Evolutionary conservation across 768 basidiomycete genomes (phyloP).

Genomic region (Termitomyces eurrhizus): DNA sequence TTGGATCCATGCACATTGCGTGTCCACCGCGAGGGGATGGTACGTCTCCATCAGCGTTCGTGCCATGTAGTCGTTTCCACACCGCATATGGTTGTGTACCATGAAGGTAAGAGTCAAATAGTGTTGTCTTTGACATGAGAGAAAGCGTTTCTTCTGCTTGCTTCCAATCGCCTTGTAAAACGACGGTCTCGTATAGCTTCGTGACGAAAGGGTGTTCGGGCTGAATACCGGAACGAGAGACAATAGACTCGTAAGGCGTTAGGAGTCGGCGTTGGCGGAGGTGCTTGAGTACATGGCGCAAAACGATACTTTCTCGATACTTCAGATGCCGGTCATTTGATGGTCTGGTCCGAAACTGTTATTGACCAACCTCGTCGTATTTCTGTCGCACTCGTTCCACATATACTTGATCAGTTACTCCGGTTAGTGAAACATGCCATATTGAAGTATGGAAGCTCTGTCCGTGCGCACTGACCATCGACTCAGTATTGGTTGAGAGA

Average conservation of each 20-base stretch:
- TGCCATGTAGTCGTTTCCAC: slow-evolving; percentile 58
- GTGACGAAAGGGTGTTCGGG: slow-evolving; percentile 73
- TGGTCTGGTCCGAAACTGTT: slow-evolving; percentile 2
- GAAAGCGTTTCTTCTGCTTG: slow-evolving; percentile 52
- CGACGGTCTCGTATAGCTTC: slow-evolving; percentile 56
- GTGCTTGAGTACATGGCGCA: slow-evolving; percentile 71
- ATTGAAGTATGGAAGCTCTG: slow-evolving; percentile 76
- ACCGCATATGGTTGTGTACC: slow-evolving; percentile 54
- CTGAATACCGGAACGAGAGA: slow-evolving; percentile 48
- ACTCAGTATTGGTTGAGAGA: background rate
- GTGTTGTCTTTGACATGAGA: slow-evolving; percentile 44
- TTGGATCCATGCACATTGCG: slow-evolving; percentile 74
- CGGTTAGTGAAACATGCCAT: slow-evolving; percentile 66
- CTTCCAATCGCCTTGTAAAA: slow-evolving; percentile 63
- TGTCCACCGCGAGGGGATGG: slow-evolving; percentile 74
- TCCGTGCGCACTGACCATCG: slow-evolving; percentile 52
- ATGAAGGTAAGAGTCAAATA: slow-evolving; percentile 60
- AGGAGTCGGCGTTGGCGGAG: slow-evolving; percentile 73
- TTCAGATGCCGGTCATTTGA: slow-evolving; percentile 24
- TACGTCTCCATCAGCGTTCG: slow-evolving; percentile 61
- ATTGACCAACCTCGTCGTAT: slow-evolving; percentile 59
- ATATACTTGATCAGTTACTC: slow-evolving; percentile 50
- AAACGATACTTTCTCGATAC: slow-evolving; percentile 63
- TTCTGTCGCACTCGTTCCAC: slow-evolving; percentile 50
- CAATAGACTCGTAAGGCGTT: slow-evolving; percentile 57